These are phyloP conservation scores for Quercus lobata DNA, from an alignment of 331 rosid genomes.

Conservation along the genomic window DNA sequence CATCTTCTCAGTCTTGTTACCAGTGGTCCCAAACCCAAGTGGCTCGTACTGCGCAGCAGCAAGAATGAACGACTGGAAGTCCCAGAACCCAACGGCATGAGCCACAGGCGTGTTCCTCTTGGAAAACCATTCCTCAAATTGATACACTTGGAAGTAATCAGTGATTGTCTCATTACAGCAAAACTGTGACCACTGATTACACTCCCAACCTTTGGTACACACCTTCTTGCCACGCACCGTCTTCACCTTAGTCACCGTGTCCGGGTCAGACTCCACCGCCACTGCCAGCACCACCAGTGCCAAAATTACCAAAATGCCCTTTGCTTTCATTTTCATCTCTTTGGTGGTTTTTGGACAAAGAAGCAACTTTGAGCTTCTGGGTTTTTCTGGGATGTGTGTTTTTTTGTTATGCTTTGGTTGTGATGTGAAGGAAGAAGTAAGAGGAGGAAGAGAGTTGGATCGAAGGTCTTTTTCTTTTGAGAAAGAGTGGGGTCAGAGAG, in stretches of 20 bases:
- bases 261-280: slow-evolving; percentile 22
- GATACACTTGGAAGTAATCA: slow-evolving; percentile 63
- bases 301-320: slow-evolving; percentile 6
- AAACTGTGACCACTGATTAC: slow-evolving; percentile 53
- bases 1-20: slow-evolving; percentile 68
- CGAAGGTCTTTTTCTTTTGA: slow-evolving; percentile 17
- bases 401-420: neutral
- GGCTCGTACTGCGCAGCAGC: slow-evolving; percentile 71
- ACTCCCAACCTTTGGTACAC: slow-evolving; percentile 84
- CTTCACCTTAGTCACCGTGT: slow-evolving; percentile 45
- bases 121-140: slow-evolving; percentile 78
- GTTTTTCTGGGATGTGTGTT: neutral
- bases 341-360: too few relatives aligned
- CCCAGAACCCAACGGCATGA: slow-evolving; percentile 89
- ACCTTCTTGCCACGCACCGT: slow-evolving; percentile 57
- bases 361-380: neutral
- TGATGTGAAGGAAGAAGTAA: neutral
- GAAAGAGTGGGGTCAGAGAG: neutral
- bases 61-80: slow-evolving; percentile 58
- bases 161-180: slow-evolving; percentile 79
- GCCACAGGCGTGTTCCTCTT: slow-evolving; percentile 72
- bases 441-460: neutral
- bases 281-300: slow-evolving; percentile 1
- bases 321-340: neutral
- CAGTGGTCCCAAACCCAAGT: slow-evolving; percentile 81